Conservation (phyloP, 2,329 filamentous ascomycete species). For the Sphaerostilbella broomeana region DNA sequence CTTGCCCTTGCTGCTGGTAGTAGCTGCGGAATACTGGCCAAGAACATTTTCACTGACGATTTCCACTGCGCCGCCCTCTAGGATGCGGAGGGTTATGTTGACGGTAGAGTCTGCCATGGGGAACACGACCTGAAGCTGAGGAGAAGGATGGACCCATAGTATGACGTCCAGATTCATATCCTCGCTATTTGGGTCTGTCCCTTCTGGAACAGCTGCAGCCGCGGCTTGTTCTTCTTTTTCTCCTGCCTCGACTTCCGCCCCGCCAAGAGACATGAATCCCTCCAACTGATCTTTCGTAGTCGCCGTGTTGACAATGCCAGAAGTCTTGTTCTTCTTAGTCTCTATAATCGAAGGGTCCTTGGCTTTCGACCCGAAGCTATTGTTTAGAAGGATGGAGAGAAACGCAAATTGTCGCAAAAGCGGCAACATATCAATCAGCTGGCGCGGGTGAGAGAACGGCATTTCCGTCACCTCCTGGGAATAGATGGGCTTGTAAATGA, state of each 20-base stretch:
- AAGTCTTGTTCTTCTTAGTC: background rate
- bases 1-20: constrained; percentile 27
- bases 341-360: constrained; percentile 15
- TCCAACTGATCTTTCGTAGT: constrained; percentile 29
- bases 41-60: constrained; percentile 51
- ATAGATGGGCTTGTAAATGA: constrained; percentile 67
- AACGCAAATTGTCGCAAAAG: constrained; percentile 69
- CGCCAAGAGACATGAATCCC: constrained; percentile 22
- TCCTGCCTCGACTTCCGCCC: background rate
- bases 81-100: constrained; percentile 52
- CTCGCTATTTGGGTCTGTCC: background rate
- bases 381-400: constrained; percentile 56
- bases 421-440: constrained; percentile 68
- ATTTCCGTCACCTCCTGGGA: constrained; percentile 60
- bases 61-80: constrained; percentile 51
- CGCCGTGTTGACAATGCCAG: constrained; percentile 14
- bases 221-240: background rate
- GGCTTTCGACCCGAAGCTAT: constrained; percentile 46
- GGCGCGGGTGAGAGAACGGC: constrained; percentile 71
- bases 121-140: constrained; percentile 47
- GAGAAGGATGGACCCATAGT: constrained; percentile 43
- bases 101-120: constrained; percentile 43
- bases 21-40: constrained; percentile 14
- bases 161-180: constrained; percentile 44
- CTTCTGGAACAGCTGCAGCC: background rate